A percentile compares a stretch with the other conserved stretches of the same genome.
These are phyloP conservation scores for Ceratobasidium sp. DNA, from an alignment of 1,284 basidiomycete species.

Conservation along the genomic window DNA sequence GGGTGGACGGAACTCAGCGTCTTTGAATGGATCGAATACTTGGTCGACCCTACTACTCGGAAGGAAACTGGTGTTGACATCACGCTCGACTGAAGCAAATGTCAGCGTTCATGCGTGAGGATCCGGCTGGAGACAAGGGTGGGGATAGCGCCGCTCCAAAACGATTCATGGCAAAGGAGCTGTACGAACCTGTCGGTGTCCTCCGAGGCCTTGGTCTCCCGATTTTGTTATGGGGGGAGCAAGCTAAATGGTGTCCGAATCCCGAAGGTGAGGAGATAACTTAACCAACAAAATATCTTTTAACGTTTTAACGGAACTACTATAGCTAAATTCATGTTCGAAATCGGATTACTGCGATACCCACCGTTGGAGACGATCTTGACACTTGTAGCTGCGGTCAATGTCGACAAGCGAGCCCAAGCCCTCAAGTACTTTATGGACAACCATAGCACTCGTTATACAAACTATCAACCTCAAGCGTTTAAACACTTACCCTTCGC, in stretches of 20 bases:
- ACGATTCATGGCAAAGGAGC: constrained; percentile 74
- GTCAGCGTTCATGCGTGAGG: constrained; percentile 82
- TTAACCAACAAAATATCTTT: constrained; percentile 19
- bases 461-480: constrained; percentile 69
- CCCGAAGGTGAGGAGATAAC: constrained; percentile 76
- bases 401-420: constrained; percentile 63
- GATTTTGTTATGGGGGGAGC: constrained; percentile 87
- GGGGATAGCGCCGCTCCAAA: constrained; percentile 55
- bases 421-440: constrained; percentile 86
- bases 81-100: constrained; percentile 83
- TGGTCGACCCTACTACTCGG: constrained; percentile 68
- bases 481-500: constrained; percentile 80
- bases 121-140: constrained; percentile 50
- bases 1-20: constrained; percentile 87
- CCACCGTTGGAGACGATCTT: constrained; percentile 81
- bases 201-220: constrained; percentile 84
- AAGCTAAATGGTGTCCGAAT: constrained; percentile 79
- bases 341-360: constrained; percentile 79
- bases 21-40: constrained; percentile 80
- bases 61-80: constrained; percentile 73
- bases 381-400: constrained; percentile 71
- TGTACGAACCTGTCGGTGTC: constrained; percentile 87
- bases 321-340: constrained; percentile 85
- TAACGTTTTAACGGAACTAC: constrained; percentile 40
- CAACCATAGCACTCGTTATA: constrained; percentile 74